Base-by-base conservation (phyloP, 768 basidiomycete species). In the Auriculariales sp. region DNA sequence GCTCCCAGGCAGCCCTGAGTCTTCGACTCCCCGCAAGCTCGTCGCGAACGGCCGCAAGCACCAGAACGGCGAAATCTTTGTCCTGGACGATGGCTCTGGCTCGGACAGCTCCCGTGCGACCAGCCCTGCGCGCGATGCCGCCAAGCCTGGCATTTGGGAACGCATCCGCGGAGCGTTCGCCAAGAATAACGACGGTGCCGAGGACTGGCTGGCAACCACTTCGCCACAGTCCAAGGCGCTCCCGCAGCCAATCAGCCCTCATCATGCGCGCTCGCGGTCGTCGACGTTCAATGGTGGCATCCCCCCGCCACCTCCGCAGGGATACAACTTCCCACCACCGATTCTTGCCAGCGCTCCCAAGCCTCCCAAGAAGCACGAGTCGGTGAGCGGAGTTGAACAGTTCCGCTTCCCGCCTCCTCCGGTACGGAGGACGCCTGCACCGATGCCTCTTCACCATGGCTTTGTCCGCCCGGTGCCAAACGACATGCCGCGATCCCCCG, bases 21-120 rank as follows among this genome's bases (percentile, higher is more conserved):
- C n/a, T n/a, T n/a, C n/a, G n/a, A n/a, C 58, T 30, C 60, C 68
- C 28, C 67, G 63, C 57, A 76, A 66, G 59, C 57, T 75, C 22
- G 65, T 69, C 60, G 66, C 71, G 22, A 54, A 75, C 49, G 69
- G 73, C 10, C 66, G 66, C 54, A 74, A 67, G 57, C 64, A 65
- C 19, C 49, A 54, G 34, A 62, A 61, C 1, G 63, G 61, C 30
- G 66, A 70, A 48, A 46, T 33, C 47, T 53, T 48, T 25, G 53
- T 59, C 28, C 48, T 52, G 4, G 56, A 51, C 22, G 52, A 51
- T 28, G 50, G 51, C 15, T 48, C 55, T 32, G 29, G 42, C 34
- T 33, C 47, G n/a, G 48, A 28, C 24, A 22, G 17, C 3, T 22
- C 30, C 45, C 42, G 12, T 24, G 19, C 10, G 25, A 19, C 46